A percentile compares a stretch with the other conserved stretches of the same genome.
Conservation (phyloP, 75 land plant species). For the Cunninghamia lanceolata region DNA sequence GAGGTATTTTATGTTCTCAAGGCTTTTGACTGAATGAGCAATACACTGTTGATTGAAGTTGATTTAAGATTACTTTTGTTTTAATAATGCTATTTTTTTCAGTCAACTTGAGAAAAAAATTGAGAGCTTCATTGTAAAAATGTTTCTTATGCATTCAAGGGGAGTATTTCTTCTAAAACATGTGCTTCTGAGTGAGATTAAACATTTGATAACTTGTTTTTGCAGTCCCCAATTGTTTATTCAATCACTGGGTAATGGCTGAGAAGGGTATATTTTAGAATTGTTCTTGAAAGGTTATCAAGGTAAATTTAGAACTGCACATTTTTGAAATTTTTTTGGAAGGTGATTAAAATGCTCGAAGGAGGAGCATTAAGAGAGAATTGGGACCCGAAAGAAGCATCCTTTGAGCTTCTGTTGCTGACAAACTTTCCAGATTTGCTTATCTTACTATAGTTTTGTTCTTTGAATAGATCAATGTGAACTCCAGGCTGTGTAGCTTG, state of each 20-base stretch:
- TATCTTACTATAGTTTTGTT: too few species aligned
- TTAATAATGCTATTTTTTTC: neutral
- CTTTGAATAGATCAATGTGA: too few species aligned
- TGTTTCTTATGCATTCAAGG: neutral
- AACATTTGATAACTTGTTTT: neutral
- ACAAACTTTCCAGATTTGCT: too few species aligned
- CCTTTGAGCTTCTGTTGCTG: too few species aligned
- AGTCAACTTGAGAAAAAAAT: neutral
- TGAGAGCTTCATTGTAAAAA: neutral
- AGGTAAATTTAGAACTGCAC: neutral
- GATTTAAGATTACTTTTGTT: neutral
- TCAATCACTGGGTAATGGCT: neutral
- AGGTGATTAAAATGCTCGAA: neutral
- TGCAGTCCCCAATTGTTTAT: neutral
- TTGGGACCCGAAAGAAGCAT: too few species aligned
- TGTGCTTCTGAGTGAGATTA: neutral
- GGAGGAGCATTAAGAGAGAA: neutral
- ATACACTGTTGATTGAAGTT: slow-evolving; percentile 7
- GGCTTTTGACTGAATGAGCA: neutral
- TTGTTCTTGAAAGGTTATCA: too few species aligned
- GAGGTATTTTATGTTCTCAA: slow-evolving; percentile 49
- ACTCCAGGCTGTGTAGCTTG: too few species aligned
- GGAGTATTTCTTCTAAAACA: neutral
- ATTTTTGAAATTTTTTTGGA: too few species aligned
- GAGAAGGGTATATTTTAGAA: neutral